Conservation (phyloP, 306 rosid species). For the Trifolium dubium region DNA sequence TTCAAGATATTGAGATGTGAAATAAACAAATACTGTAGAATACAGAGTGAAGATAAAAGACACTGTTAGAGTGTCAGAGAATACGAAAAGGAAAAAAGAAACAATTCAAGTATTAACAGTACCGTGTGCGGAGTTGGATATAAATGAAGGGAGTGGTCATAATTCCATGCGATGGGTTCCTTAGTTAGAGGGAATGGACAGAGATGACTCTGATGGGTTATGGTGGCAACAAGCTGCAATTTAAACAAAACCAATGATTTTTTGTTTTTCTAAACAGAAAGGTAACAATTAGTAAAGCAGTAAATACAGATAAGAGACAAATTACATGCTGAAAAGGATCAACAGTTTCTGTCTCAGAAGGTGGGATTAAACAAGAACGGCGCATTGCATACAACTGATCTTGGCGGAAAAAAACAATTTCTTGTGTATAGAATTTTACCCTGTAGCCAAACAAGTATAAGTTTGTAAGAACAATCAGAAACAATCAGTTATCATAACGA, state of each 20-base stretch:
- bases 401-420: conserved; percentile 85
- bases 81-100: background rate
- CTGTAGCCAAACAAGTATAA: conserved; percentile 54
- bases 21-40: conserved; percentile 6
- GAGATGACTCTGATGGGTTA: conserved; percentile 96
- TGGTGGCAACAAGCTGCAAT: conserved; percentile 95
- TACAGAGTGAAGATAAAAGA: background rate
- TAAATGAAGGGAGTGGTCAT: conserved; percentile 82
- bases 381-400: conserved; percentile 89
- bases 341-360: conserved; percentile 74
- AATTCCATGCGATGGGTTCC: conserved; percentile 92
- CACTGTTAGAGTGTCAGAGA: background rate
- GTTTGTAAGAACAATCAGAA: conserved; percentile 39
- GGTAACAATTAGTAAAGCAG: conserved; percentile 21
- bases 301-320: conserved; percentile 20
- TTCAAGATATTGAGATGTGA: conserved; percentile 28
- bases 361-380: conserved; percentile 82
- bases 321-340: conserved; percentile 91
- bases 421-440: conserved; percentile 81
- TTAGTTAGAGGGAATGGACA: conserved; percentile 83
- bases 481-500: conserved; percentile 24
- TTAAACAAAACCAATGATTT: conserved; percentile 40
- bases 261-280: conserved; percentile 28
- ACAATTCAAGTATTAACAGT: conserved; percentile 34
- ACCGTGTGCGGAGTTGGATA: conserved; percentile 97